These are phyloP conservation scores for Metschnikowia shivogae DNA, from an alignment of 805 yeast genomes.

Conservation along the genomic window DNA sequence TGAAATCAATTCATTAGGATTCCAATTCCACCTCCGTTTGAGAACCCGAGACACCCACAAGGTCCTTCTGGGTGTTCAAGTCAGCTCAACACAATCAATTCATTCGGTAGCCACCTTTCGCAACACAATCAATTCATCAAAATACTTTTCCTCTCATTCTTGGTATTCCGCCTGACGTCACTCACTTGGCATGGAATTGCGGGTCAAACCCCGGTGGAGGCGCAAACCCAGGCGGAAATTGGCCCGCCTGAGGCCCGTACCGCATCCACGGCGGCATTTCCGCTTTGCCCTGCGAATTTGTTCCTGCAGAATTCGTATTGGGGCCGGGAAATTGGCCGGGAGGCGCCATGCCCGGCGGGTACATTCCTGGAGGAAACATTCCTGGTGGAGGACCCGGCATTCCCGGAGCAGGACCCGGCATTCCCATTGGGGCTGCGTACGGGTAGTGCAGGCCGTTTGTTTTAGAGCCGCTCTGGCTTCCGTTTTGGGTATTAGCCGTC, in stretches of 20 bases:
- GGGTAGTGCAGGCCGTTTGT: conserved; percentile 2
- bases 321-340: conserved; percentile 8
- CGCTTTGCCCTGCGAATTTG: neutral
- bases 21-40: too few species aligned
- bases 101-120: too few species aligned
- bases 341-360: conserved; percentile 28
- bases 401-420: conserved; percentile 6
- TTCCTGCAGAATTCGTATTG: neutral
- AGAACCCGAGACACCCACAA: too few species aligned
- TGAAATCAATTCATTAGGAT: too few species aligned
- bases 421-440: conserved; percentile 6
- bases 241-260: conserved; percentile 9
- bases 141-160: too few species aligned
- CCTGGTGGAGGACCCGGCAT: conserved; percentile 14
- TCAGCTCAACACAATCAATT: too few species aligned
- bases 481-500: neutral
- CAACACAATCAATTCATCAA: too few species aligned
- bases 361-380: conserved; percentile 33
- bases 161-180: too few species aligned
- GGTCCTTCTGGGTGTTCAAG: too few species aligned
- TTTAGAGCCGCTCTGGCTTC: neutral
- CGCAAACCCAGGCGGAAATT: conserved; percentile 11
- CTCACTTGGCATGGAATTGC: conserved; percentile 1
- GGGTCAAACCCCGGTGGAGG: conserved; percentile 7
- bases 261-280: conserved; percentile 17